Conservation (phyloP, 2,329 filamentous ascomycete genomes). For the Colletotrichum theobromicola region DNA sequence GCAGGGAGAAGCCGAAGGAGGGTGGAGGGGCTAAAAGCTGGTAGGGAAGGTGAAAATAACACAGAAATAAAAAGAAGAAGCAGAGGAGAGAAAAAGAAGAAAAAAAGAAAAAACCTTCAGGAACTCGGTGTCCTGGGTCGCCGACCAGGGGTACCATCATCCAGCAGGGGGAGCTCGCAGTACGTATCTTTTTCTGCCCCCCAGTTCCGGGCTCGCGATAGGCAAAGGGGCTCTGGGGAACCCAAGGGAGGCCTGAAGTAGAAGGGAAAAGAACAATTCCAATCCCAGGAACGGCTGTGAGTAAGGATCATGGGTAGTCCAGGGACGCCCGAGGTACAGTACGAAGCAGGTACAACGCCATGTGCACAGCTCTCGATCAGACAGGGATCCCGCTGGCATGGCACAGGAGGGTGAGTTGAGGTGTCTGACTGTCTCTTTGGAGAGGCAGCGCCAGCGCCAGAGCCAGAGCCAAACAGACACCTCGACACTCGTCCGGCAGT, state of each 20-base stretch:
- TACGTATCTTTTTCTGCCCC: not conserved
- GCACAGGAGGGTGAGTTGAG: constrained; percentile 1
- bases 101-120: constrained; percentile 1
- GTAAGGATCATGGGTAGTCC: constrained; percentile 1
- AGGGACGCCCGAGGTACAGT: not conserved
- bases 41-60: not conserved
- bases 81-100: not conserved
- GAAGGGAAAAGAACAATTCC: constrained; percentile 19
- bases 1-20: constrained; percentile 5
- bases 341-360: constrained; percentile 13
- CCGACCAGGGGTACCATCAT: not conserved
- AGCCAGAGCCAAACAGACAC: not conserved
- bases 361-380: constrained; percentile 10
- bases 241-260: constrained; percentile 11
- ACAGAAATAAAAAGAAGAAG: not conserved
- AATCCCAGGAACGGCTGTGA: constrained; percentile 10
- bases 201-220: not conserved
- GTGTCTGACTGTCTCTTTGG: not conserved
- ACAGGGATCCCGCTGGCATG: constrained; percentile 19
- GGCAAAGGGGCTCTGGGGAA: constrained; percentile 1
- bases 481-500: not conserved
- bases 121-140: not conserved
- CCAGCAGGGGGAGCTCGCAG: not conserved
- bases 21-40: not conserved
- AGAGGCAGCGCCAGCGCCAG: not conserved